phyloP scores from a whole-genome alignment of 495 filamentous ascomycete genomes.

The Entonaema liquescens region DNA sequence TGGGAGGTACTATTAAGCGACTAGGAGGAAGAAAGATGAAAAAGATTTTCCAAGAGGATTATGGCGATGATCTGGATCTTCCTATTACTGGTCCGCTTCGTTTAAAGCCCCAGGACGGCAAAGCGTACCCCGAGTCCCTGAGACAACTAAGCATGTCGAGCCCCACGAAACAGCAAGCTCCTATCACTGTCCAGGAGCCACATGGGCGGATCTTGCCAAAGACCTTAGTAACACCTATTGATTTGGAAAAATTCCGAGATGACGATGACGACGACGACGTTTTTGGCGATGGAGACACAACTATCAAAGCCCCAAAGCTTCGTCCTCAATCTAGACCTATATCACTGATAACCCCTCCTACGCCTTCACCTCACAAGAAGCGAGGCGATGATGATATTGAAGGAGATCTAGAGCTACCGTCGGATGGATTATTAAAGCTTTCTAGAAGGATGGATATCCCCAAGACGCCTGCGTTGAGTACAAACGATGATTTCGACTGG shows the following conservation, averaged over 20 bases:
- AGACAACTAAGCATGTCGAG: constrained; percentile 68
- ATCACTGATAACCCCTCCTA: constrained; percentile 65
- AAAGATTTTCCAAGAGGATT: constrained; percentile 84
- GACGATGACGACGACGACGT: constrained; percentile 67
- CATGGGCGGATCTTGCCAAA: constrained; percentile 26
- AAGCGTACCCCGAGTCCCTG: constrained; percentile 72
- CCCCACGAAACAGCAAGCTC: constrained; percentile 49
- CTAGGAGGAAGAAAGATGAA: constrained; percentile 82
- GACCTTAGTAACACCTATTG: constrained; percentile 49
- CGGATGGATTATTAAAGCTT: constrained; percentile 66
- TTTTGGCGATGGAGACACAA: constrained; percentile 67
- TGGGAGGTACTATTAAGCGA: constrained; percentile 94
- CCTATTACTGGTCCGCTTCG: constrained; percentile 69
- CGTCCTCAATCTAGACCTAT: constrained; percentile 61
- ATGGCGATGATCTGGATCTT: constrained; percentile 89
- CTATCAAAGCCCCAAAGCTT: constrained; percentile 73
- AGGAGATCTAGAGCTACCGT: constrained; percentile 77
- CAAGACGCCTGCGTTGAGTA: constrained; percentile 62
- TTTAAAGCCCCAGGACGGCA: constrained; percentile 67
- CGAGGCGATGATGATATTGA: constrained; percentile 73
- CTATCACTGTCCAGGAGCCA: constrained; percentile 31
- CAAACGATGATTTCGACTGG: constrained; percentile 88
- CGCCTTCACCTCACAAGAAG: constrained; percentile 51
- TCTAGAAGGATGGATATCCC: constrained; percentile 66
- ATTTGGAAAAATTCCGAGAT: constrained; percentile 70